A percentile compares a stretch with the other conserved stretches of the same genome.
phyloP scores from a whole-genome alignment of 441 rosid genomes.

The Lepidium campestre region DNA sequence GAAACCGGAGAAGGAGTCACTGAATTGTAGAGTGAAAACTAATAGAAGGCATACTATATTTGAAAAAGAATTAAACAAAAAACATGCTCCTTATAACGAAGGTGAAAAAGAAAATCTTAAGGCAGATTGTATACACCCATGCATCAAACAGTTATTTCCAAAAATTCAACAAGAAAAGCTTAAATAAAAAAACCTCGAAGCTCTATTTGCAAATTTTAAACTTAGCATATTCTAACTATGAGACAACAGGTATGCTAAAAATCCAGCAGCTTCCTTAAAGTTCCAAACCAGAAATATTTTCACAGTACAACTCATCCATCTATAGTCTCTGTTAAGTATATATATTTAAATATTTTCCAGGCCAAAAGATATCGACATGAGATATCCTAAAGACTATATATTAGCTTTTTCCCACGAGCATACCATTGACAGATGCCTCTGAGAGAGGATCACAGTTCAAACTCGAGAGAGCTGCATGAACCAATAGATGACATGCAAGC shows the following conservation, averaged over 20 bases:
- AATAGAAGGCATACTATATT: neutral
- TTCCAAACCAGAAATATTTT: neutral
- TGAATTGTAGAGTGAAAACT: neutral
- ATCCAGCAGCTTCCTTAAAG: neutral
- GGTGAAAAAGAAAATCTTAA: neutral
- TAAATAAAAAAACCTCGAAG: neutral
- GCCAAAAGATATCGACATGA: neutral
- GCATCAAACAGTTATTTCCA: slow-evolving; percentile 2
- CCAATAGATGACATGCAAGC: slow-evolving; percentile 93
- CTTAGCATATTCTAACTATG: slow-evolving; percentile 2
- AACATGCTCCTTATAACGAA: neutral
- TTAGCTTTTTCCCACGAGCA: slow-evolving; percentile 16
- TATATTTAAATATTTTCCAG: neutral
- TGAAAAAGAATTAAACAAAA: neutral
- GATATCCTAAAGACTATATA: neutral
- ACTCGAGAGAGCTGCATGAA: slow-evolving; percentile 85
- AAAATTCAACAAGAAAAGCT: neutral
- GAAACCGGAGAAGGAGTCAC: neutral
- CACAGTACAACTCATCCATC: neutral
- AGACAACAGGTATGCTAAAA: neutral
- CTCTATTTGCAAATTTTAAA: neutral
- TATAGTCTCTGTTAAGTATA: neutral
- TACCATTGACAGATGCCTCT: slow-evolving; percentile 99
- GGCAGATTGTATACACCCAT: neutral
- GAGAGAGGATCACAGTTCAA: slow-evolving; percentile 83